Evolutionary conservation across 345 rosid species (phyloP), one percentile per base, ranked within the genome.

Genomic region (Nephelium lappaceum): DNA sequence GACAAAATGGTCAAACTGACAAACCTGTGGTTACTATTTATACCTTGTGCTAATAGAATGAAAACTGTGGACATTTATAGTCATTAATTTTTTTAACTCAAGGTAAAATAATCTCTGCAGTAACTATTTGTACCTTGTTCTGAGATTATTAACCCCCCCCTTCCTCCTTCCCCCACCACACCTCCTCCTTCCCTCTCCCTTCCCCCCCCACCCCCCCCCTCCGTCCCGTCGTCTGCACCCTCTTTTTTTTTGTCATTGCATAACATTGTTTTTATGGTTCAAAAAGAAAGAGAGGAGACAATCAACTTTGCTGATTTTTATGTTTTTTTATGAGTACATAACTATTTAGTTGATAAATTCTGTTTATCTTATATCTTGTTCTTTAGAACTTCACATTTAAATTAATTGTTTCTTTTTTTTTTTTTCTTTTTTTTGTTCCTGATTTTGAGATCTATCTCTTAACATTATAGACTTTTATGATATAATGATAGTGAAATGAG

Each of bases 171-270:
- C n/a, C n/a, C n/a, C n/a, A n/a, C n/a, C n/a, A n/a, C n/a, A n/a
- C n/a, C n/a, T n/a, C n/a, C n/a, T n/a, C n/a, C n/a, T n/a, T n/a
- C n/a, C n/a, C n/a, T n/a, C n/a, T n/a, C n/a, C n/a, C n/a, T n/a
- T n/a, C n/a, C n/a, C n/a, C n/a, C n/a, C n/a, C n/a, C n/a, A n/a
- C n/a, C n/a, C n/a, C n/a, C n/a, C n/a, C n/a, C n/a, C n/a, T n/a
- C n/a, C n/a, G n/a, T n/a, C n/a, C n/a, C n/a, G n/a, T n/a, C n/a
- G n/a, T n/a, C n/a, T n/a, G n/a, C n/a, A n/a, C n/a, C n/a, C n/a
- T n/a, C n/a, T n/a, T n/a, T n/a, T n/a, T n/a, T 39, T 58, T 55
- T 72, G 38, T 39, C 11, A 72, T 72, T 72, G 31, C 31, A 11
- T 58, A 38, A 12, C 21, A n/a, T 11, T 57, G 27, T 4, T 14